Percentiles rank a stretch among this genome's conserved stretches.
These are phyloP conservation scores for Polygonum maritimum DNA, from an alignment of 148 eudicot species.

Conservation along the genomic window DNA sequence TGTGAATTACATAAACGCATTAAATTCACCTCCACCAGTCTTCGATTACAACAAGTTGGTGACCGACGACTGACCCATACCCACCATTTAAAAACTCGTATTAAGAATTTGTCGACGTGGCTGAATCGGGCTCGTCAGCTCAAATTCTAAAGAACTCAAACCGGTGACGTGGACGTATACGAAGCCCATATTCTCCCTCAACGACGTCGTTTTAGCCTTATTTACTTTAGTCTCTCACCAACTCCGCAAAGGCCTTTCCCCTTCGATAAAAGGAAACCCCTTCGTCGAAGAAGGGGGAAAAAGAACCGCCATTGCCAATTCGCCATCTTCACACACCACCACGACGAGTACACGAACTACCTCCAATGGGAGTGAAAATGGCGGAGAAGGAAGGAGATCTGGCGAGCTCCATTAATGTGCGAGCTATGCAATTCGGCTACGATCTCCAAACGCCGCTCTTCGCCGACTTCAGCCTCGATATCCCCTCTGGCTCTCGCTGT, in stretches of 20 bases:
- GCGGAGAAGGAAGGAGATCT: not conserved
- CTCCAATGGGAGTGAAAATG: not conserved
- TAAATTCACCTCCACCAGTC: not conserved
- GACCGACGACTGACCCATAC: not conserved
- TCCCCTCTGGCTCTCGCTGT: constrained; percentile 73
- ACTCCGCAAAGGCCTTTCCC: constrained; percentile 3
- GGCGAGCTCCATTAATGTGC: constrained; percentile 36
- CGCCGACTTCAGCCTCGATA: constrained; percentile 57
- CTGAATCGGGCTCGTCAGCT: not conserved
- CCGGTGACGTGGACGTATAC: not conserved
- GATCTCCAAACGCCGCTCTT: constrained; percentile 52
- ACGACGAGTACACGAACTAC: not conserved
- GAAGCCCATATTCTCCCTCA: not conserved
- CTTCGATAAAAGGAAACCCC: not conserved
- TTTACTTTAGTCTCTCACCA: not conserved
- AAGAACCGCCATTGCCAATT: not conserved
- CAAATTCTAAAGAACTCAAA: not conserved
- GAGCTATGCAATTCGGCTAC: constrained; percentile 81
- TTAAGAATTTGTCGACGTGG: not conserved
- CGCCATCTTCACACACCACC: not conserved
- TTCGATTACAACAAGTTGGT: not conserved
- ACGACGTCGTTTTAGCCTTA: not conserved
- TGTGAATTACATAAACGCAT: no score
- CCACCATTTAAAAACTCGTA: not conserved
- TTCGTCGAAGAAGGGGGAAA: not conserved